Evolutionary conservation across 2,329 filamentous ascomycete species (phyloP).

Genomic region (Madurella fahalii): DNA sequence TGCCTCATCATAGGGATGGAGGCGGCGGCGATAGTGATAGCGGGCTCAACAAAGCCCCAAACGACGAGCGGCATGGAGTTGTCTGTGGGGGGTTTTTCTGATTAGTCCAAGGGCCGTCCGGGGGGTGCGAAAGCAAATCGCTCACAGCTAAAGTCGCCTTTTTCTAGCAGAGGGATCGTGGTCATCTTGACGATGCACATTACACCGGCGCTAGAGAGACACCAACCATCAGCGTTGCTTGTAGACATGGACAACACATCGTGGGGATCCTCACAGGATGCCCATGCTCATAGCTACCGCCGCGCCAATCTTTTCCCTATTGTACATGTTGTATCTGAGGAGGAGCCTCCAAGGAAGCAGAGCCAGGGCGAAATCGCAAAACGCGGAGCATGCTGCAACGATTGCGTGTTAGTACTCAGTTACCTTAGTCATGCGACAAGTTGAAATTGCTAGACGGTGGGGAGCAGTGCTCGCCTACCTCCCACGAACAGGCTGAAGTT

Average conservation of each 20-base stretch:
- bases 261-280: constrained; percentile 24
- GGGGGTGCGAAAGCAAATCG: background rate
- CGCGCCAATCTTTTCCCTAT: constrained; percentile 32
- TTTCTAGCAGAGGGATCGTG: constrained; percentile 11
- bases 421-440: background rate
- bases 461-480: constrained; percentile 20
- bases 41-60: constrained; percentile 20
- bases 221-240: background rate
- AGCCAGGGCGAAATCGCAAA: constrained; percentile 31
- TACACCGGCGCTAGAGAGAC: constrained; percentile 26
- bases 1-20: constrained; percentile 23
- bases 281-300: constrained; percentile 35
- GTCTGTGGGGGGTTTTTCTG: constrained; percentile 7
- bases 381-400: constrained; percentile 26
- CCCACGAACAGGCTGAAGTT: constrained; percentile 25
- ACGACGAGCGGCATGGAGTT: constrained; percentile 20
- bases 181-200: constrained; percentile 29
- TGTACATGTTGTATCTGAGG: constrained; percentile 32
- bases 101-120: background rate
- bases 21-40: constrained; percentile 22
- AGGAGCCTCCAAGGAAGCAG: constrained; percentile 32
- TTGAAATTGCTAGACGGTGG: background rate
- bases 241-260: background rate
- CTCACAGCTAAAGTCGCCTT: constrained; percentile 22
- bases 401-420: background rate